A percentile compares a stretch with the other conserved stretches of the same genome.
These are phyloP conservation scores for Thielaviopsis euricoi DNA, from an alignment of 2,329 filamentous ascomycete species.

Conservation along the genomic window DNA sequence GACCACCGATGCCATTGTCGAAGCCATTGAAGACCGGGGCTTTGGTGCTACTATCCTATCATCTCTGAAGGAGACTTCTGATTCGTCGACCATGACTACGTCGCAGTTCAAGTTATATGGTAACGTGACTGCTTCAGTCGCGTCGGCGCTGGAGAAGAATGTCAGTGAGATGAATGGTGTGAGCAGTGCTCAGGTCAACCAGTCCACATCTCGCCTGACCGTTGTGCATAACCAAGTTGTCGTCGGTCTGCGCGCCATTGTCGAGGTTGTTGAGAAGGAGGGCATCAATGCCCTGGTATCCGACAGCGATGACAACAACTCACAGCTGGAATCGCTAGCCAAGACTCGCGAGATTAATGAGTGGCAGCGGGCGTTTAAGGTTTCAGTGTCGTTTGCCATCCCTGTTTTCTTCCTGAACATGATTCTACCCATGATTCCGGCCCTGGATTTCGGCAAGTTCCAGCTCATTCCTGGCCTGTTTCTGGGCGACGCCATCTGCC, in stretches of 20 bases:
- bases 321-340: conserved; percentile 84
- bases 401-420: conserved; percentile 89
- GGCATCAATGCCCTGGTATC: conserved; percentile 82
- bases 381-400: conserved; percentile 65
- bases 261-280: conserved; percentile 63
- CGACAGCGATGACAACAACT: conserved; percentile 89
- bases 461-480: conserved; percentile 59
- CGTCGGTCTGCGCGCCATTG: conserved; percentile 65
- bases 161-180: conserved; percentile 54
- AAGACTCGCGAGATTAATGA: conserved; percentile 95
- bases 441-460: conserved; percentile 60
- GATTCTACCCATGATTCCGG: conserved; percentile 75
- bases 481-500: conserved; percentile 72
- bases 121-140: conserved; percentile 52
- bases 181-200: conserved; percentile 53
- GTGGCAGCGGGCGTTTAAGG: conserved; percentile 68
- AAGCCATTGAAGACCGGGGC: conserved; percentile 75
- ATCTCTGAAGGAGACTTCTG: conserved; percentile 43
- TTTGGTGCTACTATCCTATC: conserved; percentile 78
- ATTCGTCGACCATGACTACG: conserved; percentile 36
- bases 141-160: conserved; percentile 51
- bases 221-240: conserved; percentile 56
- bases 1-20: conserved; percentile 54
- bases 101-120: conserved; percentile 78
- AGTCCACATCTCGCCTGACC: conserved; percentile 56